Evolutionary conservation across 2,329 filamentous ascomycete genomes (phyloP), one percentile per base, ranked within the genome.

Genomic region (Diaporthe ampelina): DNA sequence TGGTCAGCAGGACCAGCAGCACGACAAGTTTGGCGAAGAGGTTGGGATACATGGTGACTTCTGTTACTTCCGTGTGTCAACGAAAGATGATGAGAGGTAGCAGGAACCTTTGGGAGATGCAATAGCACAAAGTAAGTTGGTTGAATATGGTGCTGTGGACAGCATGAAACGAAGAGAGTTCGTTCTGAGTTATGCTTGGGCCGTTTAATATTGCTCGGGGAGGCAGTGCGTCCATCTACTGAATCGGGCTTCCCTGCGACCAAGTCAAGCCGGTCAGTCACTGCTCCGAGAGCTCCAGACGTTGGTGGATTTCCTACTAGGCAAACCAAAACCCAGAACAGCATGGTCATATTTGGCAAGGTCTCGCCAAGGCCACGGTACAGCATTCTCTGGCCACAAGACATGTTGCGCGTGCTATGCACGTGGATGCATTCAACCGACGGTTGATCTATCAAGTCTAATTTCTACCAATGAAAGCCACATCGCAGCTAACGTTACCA

Each of bases 371-470:
- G 9, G 21, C 21, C 21, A 19, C 21, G 45, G 6, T n/a, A 24
- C 45, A 50, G 45, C 48, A 52, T 24, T 13, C 13, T 24, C 10
- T 52, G n/a, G n/a, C n/a, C 48, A 9, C 5, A 13, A 24, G 21
- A 5, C 9, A 50, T 50, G 8, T 24, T 26, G 48, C n/a, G n/a
- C 11, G n/a, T 9, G n/a, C 48, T 7, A 19, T 57, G 54, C 61
- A 67, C 83, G 83, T 26, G 50, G 24, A 57, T 50, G 35, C 54
- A 50, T 50, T 26, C 29, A 54, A 48, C 6, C 48, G 37, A 72
- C 45, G 24, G 70, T 58, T 63, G 2, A 4, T 40, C 69, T 61
- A 32, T 61, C 29, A 29, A 21, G 24, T 52, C 45, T 52, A 37
- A 43, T 32, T 7, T 11, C 35, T 56, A 63, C 4, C 17, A 40